These are phyloP conservation scores for Ganoderma multipileum DNA, from an alignment of 1,284 basidiomycete genomes.

Conservation along the genomic window DNA sequence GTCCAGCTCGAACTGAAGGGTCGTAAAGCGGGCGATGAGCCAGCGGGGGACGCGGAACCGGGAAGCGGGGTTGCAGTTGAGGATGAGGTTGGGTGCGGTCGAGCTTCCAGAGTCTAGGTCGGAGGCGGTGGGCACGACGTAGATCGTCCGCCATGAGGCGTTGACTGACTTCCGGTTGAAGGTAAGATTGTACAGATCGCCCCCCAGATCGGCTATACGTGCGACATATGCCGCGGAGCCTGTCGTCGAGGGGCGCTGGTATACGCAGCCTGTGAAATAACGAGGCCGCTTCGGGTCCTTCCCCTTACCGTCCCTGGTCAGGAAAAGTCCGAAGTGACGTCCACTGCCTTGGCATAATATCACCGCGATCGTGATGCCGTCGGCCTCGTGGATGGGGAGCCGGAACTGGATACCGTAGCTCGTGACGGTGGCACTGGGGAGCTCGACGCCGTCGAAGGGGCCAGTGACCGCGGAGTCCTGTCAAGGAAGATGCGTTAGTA, in stretches of 20 bases:
- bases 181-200: background rate
- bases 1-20: background rate
- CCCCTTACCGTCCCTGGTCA: background rate
- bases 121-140: background rate
- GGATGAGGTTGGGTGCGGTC: background rate
- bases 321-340: background rate
- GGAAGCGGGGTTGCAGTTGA: background rate
- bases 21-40: background rate
- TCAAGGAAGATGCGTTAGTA: background rate
- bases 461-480: background rate
- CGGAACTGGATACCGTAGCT: background rate
- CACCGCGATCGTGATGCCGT: conserved; percentile 2
- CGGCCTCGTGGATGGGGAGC: background rate
- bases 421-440: background rate
- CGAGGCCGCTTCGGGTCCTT: background rate
- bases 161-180: background rate
- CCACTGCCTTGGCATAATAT: background rate
- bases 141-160: background rate
- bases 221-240: background rate
- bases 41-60: background rate
- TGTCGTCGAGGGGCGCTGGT: background rate
- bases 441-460: background rate
- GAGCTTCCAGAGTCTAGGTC: background rate
- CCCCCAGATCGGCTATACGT: background rate
- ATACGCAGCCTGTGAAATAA: background rate